Evolutionary conservation across 2,329 filamentous ascomycete genomes (phyloP).

Genomic region (Daldinia eschscholtzii): DNA sequence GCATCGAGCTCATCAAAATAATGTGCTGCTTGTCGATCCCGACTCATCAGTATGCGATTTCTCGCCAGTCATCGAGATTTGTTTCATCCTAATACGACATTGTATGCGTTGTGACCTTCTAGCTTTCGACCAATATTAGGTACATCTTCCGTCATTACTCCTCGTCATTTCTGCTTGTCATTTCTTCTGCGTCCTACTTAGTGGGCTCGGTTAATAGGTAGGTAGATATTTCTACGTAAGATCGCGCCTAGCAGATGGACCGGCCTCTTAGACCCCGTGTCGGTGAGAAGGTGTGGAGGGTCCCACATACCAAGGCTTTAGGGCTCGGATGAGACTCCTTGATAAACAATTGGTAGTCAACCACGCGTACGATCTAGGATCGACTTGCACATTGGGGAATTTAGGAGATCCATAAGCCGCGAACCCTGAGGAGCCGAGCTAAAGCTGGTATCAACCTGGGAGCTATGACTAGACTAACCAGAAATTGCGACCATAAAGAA

Average conservation of each 20-base stretch:
- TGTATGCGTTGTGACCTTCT: slow-evolving; percentile 7
- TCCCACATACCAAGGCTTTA: slow-evolving; percentile 16
- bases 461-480: not conserved
- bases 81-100: slow-evolving; percentile 19
- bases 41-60: slow-evolving; percentile 5
- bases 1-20: not conserved
- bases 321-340: slow-evolving; percentile 13
- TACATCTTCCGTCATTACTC: slow-evolving; percentile 16
- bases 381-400: not conserved
- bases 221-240: slow-evolving; percentile 8
- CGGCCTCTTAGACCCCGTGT: slow-evolving; percentile 19
- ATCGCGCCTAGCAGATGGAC: slow-evolving; percentile 9
- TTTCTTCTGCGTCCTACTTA: slow-evolving; percentile 5
- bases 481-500: not conserved
- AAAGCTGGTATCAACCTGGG: slow-evolving; percentile 9
- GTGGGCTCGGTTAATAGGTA: slow-evolving; percentile 15
- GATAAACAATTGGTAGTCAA: slow-evolving; percentile 19
- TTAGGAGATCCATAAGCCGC: slow-evolving; percentile 10
- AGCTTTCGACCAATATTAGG: slow-evolving; percentile 8
- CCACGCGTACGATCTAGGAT: slow-evolving; percentile 17
- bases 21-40: not conserved
- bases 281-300: slow-evolving; percentile 29
- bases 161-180: not conserved
- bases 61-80: slow-evolving; percentile 30
- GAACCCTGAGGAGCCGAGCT: slow-evolving; percentile 23